Conservation (phyloP, 441 rosid genomes). For the Erodium trifolium region DNA sequence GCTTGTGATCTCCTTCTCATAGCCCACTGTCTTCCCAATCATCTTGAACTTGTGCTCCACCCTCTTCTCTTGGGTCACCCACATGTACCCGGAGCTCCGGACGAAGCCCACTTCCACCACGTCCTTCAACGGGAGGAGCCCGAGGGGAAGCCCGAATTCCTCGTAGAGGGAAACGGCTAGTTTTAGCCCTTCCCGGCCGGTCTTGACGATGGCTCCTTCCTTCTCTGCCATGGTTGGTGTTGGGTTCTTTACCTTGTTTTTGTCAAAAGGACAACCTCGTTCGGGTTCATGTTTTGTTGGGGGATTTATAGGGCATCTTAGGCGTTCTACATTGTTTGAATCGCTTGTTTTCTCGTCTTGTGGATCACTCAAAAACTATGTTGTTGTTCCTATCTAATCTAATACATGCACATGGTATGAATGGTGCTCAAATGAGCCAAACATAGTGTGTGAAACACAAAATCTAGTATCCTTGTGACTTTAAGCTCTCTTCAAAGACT, state of each 20-base stretch:
- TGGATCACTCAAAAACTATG: too few species aligned
- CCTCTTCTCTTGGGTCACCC: constrained; percentile 47
- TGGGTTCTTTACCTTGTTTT: neutral
- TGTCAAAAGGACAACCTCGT: neutral
- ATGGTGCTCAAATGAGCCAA: too few species aligned
- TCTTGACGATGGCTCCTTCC: constrained; percentile 46
- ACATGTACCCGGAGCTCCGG: constrained; percentile 40
- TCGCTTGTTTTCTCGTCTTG: neutral
- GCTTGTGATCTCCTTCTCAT: constrained; percentile 37
- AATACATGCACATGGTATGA: too few species aligned
- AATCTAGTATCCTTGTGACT: too few species aligned
- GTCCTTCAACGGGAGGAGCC: constrained; percentile 45
- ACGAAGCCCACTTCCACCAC: constrained; percentile 48
- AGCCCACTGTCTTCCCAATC: constrained; percentile 51
- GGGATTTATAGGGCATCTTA: neutral
- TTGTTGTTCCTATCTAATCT: too few species aligned
- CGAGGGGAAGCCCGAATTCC: constrained; percentile 48
- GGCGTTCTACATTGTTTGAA: neutral
- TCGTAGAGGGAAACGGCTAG: constrained; percentile 43
- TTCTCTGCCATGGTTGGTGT: constrained; percentile 29
- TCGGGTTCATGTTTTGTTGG: neutral
- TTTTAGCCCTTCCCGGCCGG: constrained; percentile 41
- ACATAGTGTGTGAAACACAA: too few species aligned
- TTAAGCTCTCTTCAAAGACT: too few species aligned
- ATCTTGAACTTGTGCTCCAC: constrained; percentile 45